Conservation (phyloP, 2,329 filamentous ascomycete species). For the Albophoma yamanashiensis region DNA sequence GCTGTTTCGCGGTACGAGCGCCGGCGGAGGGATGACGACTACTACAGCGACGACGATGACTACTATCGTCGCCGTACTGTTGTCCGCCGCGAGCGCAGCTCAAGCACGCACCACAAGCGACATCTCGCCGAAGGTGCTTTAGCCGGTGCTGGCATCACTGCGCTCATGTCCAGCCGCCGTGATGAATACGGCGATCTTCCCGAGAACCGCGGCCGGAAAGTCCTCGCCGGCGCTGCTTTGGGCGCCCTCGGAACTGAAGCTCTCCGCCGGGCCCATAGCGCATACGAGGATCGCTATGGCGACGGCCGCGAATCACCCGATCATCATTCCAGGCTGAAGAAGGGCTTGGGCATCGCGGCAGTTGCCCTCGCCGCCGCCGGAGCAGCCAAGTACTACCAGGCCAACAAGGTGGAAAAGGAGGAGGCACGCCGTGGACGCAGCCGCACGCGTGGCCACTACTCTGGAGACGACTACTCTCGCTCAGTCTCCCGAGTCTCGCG, state of each 20-base stretch:
- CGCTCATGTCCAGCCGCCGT: constrained; percentile 45
- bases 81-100: constrained; percentile 39
- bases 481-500: constrained; percentile 26
- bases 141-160: constrained; percentile 50
- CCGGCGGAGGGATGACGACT: constrained; percentile 29
- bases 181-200: constrained; percentile 37
- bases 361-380: constrained; percentile 54
- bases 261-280: constrained; percentile 47
- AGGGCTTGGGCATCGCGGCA: constrained; percentile 51
- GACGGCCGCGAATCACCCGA: constrained; percentile 27
- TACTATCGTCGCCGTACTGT: constrained; percentile 35
- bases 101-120: constrained; percentile 40
- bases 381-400: constrained; percentile 53
- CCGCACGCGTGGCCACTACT: constrained; percentile 32
- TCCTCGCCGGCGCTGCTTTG: constrained; percentile 49
- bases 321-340: constrained; percentile 42
- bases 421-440: constrained; percentile 46
- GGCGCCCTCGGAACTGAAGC: constrained; percentile 53
- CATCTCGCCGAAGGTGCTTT: constrained; percentile 55
- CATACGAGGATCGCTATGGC: constrained; percentile 43
- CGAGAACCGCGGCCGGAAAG: constrained; percentile 45
- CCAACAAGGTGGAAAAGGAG: constrained; percentile 49
- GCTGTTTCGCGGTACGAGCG: constrained; percentile 25
- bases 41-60: constrained; percentile 35
- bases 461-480: constrained; percentile 28